Evolutionary conservation across 2,329 filamentous ascomycete genomes (phyloP).

Genomic region (Clonostachys rosea): DNA sequence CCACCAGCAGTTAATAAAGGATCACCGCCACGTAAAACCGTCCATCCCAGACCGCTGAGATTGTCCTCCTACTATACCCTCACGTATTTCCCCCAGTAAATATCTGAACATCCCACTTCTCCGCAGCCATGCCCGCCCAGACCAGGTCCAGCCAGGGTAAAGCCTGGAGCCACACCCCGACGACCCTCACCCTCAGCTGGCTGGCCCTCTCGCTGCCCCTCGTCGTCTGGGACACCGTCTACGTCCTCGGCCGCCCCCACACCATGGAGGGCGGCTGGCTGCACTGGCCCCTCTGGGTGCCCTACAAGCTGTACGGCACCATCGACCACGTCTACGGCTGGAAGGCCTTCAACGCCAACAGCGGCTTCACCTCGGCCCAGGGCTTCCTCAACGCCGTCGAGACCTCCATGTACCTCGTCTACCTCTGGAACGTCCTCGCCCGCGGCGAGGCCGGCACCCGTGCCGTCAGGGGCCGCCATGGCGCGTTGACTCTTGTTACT

Average conservation of each 20-base stretch:
- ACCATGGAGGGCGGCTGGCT: constrained; percentile 74
- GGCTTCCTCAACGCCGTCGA: constrained; percentile 64
- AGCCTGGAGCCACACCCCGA: constrained; percentile 40
- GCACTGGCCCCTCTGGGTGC: constrained; percentile 69
- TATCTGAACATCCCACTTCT: neutral
- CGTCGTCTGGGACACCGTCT: constrained; percentile 76
- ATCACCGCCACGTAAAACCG: too few relatives aligned
- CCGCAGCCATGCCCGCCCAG: neutral
- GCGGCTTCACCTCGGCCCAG: constrained; percentile 78
- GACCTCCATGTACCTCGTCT: constrained; percentile 54
- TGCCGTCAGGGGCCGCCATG: constrained; percentile 33
- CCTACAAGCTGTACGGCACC: constrained; percentile 75
- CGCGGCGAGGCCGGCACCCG: constrained; percentile 10
- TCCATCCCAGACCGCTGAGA: too few relatives aligned
- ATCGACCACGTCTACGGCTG: constrained; percentile 81
- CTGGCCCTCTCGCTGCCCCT: constrained; percentile 70
- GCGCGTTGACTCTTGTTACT: constrained; percentile 38
- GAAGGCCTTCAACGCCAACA: constrained; percentile 60
- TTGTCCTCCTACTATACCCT: neutral
- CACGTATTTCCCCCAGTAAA: neutral
- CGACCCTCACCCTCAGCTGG: constrained; percentile 56
- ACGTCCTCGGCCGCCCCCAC: constrained; percentile 75
- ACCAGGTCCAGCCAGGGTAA: neutral
- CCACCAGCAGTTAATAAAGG: neutral
- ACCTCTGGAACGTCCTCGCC: constrained; percentile 39